Evolutionary conservation across 2,329 filamentous ascomycete species (phyloP).

Genomic region (Colletotrichum sp.): DNA sequence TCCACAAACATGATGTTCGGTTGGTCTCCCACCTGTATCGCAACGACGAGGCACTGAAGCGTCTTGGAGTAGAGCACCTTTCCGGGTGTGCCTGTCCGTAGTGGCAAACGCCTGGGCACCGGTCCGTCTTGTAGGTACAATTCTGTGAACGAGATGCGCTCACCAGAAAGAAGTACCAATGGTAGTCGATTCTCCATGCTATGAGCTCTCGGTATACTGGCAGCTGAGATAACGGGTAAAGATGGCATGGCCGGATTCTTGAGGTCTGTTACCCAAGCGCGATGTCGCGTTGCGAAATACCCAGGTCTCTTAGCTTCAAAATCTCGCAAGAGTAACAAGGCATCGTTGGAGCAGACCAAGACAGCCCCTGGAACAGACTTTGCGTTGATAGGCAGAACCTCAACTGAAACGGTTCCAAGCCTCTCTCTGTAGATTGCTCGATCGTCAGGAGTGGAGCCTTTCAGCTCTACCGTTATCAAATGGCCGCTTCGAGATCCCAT

Average conservation of each 20-base stretch:
- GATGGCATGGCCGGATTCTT: conserved; percentile 49
- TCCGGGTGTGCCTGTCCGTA: conserved; percentile 50
- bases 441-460: conserved; percentile 22
- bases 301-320: conserved; percentile 30
- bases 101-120: conserved; percentile 53
- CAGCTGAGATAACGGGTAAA: conserved; percentile 53
- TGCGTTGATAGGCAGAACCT: conserved; percentile 31
- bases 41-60: conserved; percentile 60
- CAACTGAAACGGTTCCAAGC: conserved; percentile 40
- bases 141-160: conserved; percentile 58
- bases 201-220: conserved; percentile 46
- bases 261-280: conserved; percentile 58
- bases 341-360: conserved; percentile 55
- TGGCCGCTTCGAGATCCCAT: conserved; percentile 59
- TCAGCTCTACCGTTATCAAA: conserved; percentile 44
- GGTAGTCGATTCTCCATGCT: conserved; percentile 41
- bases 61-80: conserved; percentile 60
- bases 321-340: conserved; percentile 47
- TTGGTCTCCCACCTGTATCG: conserved; percentile 44
- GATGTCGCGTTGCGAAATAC: conserved; percentile 44
- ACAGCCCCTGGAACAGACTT: conserved; percentile 26
- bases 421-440: conserved; percentile 34
- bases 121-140: conserved; percentile 49
- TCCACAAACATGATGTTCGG: conserved; percentile 63
- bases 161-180: conserved; percentile 55